A percentile compares a stretch with the other conserved stretches of the same genome.
phyloP scores from a whole-genome alignment of 2,329 filamentous ascomycete species.

The Elsinoe fawcettii region DNA sequence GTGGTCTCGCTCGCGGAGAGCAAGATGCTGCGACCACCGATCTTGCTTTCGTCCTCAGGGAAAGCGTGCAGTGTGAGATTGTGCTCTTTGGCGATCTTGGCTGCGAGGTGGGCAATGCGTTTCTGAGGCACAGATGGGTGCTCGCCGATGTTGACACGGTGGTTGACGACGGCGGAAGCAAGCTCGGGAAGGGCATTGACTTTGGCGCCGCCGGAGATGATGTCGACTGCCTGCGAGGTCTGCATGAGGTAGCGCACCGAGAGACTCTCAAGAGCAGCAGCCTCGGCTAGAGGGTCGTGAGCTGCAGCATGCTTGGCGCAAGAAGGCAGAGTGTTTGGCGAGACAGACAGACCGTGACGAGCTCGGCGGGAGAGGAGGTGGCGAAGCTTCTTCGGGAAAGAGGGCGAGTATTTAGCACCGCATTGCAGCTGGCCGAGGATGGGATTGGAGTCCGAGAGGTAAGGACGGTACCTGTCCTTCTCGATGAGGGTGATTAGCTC shows the following conservation, averaged over 20 bases:
- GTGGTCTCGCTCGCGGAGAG: constrained; percentile 23
- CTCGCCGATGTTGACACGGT: constrained; percentile 51
- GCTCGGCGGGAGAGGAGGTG: constrained; percentile 24
- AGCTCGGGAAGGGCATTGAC: constrained; percentile 52
- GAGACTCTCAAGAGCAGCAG: constrained; percentile 33
- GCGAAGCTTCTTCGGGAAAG: constrained; percentile 34
- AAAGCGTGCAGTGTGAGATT: constrained; percentile 44
- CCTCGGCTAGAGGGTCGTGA: constrained; percentile 27
- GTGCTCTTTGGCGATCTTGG: constrained; percentile 42
- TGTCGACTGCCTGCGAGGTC: constrained; percentile 50
- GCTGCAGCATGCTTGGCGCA: constrained; percentile 34
- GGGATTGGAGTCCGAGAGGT: constrained; percentile 45
- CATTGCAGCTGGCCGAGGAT: constrained; percentile 52
- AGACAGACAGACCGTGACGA: constrained; percentile 8
- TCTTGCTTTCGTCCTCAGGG: constrained; percentile 32
- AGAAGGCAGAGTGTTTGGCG: constrained; percentile 23
- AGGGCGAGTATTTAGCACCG: constrained; percentile 48
- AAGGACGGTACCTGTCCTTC: constrained; percentile 47
- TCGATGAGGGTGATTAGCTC: constrained; percentile 62
- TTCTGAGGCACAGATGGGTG: constrained; percentile 39
- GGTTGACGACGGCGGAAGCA: constrained; percentile 46
- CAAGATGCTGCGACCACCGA: constrained; percentile 25
- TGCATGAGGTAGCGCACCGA: constrained; percentile 48
- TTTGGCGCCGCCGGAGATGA: constrained; percentile 50
- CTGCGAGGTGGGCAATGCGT: constrained; percentile 41